Conservation (phyloP, 192 early-diverging fungal genomes). For the Rhizophagus prolifer region DNA sequence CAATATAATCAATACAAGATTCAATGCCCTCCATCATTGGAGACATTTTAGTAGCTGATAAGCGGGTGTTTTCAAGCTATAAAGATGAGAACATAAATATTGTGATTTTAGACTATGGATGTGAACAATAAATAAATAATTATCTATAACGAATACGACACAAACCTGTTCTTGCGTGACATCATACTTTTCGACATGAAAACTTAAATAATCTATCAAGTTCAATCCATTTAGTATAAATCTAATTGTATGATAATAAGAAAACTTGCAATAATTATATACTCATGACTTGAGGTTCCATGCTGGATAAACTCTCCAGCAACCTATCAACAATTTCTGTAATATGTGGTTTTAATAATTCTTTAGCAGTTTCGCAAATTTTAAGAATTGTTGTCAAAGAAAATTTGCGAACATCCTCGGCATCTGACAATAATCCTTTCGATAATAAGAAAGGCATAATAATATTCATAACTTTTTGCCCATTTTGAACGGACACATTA, state of each 20-base stretch:
- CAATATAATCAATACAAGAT: slow-evolving; percentile 72
- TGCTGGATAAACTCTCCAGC: slow-evolving; percentile 78
- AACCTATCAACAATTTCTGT: slow-evolving; percentile 72
- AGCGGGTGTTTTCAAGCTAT: slow-evolving; percentile 71
- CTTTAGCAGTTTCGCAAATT: slow-evolving; percentile 75
- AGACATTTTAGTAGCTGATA: slow-evolving; percentile 81
- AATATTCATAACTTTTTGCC: slow-evolving; percentile 72
- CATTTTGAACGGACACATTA: slow-evolving; percentile 54
- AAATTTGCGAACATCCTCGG: slow-evolving; percentile 86
- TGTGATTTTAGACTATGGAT: too few species aligned
- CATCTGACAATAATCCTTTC: slow-evolving; percentile 72
- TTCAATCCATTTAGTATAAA: background rate
- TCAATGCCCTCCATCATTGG: slow-evolving; percentile 95
- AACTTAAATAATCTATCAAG: slow-evolving; percentile 73
- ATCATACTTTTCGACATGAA: slow-evolving; percentile 84
- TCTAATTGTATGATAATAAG: slow-evolving; percentile 2
- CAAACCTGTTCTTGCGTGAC: slow-evolving; percentile 76
- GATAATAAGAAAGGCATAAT: slow-evolving; percentile 85
- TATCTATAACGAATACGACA: background rate
- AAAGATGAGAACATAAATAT: background rate
- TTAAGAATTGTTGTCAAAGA: slow-evolving; percentile 78
- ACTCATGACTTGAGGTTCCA: slow-evolving; percentile 71
- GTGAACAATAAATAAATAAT: background rate
- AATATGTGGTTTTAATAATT: slow-evolving; percentile 71
- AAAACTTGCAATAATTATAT: slow-evolving; percentile 18